phyloP scores from a whole-genome alignment of 257 asterid genomes.

The Solanum habrochaites region DNA sequence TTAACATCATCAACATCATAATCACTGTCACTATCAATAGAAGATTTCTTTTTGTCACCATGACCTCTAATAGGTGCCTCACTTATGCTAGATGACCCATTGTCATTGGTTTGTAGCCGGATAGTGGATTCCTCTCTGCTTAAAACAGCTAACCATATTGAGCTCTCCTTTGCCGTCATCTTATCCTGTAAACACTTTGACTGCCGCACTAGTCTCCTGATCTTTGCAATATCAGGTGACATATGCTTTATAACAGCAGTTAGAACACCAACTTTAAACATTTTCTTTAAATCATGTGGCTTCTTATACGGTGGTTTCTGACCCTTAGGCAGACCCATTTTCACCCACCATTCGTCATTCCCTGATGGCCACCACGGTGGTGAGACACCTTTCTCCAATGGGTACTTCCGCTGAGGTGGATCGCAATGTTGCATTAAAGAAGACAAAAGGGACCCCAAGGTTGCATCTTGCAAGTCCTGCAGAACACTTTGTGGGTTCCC shows the following conservation, averaged over 20 bases:
- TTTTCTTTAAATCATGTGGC: constrained; percentile 63
- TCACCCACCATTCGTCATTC: constrained; percentile 59
- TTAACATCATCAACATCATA: constrained; percentile 57
- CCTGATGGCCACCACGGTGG: constrained; percentile 81
- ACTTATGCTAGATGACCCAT: constrained; percentile 57
- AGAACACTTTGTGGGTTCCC: constrained; percentile 30
- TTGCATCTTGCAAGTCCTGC: constrained; percentile 50
- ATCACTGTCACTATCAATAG: constrained; percentile 52
- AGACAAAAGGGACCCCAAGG: constrained; percentile 48
- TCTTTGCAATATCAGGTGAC: constrained; percentile 69
- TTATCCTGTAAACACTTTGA: constrained; percentile 83
- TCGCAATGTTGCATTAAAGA: constrained; percentile 54
- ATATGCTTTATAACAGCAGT: constrained; percentile 70
- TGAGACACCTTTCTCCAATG: constrained; percentile 43
- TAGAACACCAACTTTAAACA: constrained; percentile 59
- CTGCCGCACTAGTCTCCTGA: constrained; percentile 45
- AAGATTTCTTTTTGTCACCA: constrained; percentile 35
- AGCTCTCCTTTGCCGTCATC: constrained; percentile 84
- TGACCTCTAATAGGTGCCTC: constrained; percentile 41
- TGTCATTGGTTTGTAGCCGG: constrained; percentile 49
- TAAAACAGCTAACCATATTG: constrained; percentile 63
- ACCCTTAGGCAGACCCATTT: constrained; percentile 37
- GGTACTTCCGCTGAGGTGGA: constrained; percentile 58
- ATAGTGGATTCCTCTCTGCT: constrained; percentile 50
- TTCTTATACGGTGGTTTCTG: constrained; percentile 48